Base-by-base conservation (phyloP, 495 filamentous ascomycete species). In the Aspergillus baeticus region DNA sequence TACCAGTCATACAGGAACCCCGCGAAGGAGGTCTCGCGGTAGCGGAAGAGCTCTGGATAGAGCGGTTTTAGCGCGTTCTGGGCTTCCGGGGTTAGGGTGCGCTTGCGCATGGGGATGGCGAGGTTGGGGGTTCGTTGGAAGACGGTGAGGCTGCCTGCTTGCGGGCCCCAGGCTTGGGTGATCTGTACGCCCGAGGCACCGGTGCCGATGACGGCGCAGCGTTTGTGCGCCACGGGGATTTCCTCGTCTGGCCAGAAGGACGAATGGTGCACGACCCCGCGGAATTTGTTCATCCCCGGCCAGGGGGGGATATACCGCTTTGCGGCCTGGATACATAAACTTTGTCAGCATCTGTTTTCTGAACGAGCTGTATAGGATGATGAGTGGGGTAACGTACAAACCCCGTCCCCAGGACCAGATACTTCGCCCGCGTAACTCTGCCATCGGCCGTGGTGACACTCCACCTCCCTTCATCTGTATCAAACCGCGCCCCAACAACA, bases 141-240 rank as follows among this genome's bases (percentile, higher is more conserved):
- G 10, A 84, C 71, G 0, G 66, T 78, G n/a, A 78, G 59, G 2
- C 63, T 49, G 3, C 38, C 63, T 0, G 72, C 80, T 0, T 58
- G 53, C 13, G 66, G 69, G 8, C 67, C 79, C 54, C 61, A 65
- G 21, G 74, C 77, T 52, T 86, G 82, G 1, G 71, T 68, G 35
- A 84, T 69, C 51, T 88, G 85, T 0, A 87, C 77, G 0, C 82
- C 84, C 0, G 79, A 73, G 0, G 82, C 77, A 10, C 85, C 85
- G 0, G 85, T 87, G 8, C 85, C 85, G 17, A 88, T 78, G 37
- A 86, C 67, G 6, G 78, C 81, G 29, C 72, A 67, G 6, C 71
- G 67, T 63, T 86, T 85, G 39, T 70, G 70, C 15, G 62, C 63
- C 7, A 84, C 62, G 54, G 81, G 68, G 31, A 82, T 66, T 10